Evolutionary conservation across 176 grass and related monocot genomes (phyloP).

Genomic region (Dendrocalamus sinicus): DNA sequence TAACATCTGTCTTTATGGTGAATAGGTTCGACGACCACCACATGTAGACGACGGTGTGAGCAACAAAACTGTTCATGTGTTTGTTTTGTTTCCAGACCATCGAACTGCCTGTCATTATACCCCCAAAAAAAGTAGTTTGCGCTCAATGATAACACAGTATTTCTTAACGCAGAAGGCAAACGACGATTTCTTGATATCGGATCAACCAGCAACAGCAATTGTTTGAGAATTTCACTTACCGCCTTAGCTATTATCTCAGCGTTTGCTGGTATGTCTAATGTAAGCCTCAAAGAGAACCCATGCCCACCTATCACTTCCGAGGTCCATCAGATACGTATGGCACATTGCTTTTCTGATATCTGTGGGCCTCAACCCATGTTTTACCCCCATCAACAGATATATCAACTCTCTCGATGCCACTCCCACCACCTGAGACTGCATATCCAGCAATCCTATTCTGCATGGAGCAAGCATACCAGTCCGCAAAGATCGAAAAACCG

Average conservation of each 20-base stretch:
- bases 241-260: conserved; percentile 86
- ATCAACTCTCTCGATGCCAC: conserved; percentile 86
- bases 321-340: conserved; percentile 70
- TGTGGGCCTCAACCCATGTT: conserved; percentile 72
- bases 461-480: conserved; percentile 18
- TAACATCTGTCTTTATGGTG: no score
- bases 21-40: no score
- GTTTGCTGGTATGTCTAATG: conserved; percentile 58
- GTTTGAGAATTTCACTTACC: conserved; percentile 48
- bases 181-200: neutral
- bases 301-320: conserved; percentile 78
- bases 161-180: neutral
- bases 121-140: neutral
- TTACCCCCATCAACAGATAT: conserved; percentile 84
- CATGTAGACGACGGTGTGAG: no score
- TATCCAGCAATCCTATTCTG: conserved; percentile 81
- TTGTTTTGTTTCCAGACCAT: neutral
- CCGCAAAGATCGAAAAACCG: no score
- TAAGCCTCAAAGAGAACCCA: conserved; percentile 89
- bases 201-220: neutral
- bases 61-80: neutral
- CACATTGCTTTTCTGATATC: conserved; percentile 64
- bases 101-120: neutral
- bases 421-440: conserved; percentile 85
- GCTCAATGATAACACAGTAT: neutral